These are phyloP conservation scores for Harringtonia aguacate DNA, from an alignment of 2,329 filamentous ascomycete species.

Conservation along the genomic window DNA sequence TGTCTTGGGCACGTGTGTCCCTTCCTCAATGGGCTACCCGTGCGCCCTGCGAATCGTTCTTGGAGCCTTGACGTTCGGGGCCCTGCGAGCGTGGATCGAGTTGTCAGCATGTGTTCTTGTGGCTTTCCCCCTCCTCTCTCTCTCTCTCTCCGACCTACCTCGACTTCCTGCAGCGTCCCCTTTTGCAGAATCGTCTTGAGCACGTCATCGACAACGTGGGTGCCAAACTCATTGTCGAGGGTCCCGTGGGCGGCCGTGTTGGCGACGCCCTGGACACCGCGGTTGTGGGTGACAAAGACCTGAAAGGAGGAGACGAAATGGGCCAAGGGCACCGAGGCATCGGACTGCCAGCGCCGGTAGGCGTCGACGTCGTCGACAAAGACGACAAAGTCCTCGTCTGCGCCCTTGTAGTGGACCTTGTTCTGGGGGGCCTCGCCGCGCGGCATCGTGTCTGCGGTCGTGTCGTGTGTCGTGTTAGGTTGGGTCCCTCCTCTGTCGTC, in stretches of 20 bases:
- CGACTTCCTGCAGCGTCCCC: constrained; percentile 54
- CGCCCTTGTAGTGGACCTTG: constrained; percentile 82
- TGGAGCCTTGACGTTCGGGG: constrained; percentile 38
- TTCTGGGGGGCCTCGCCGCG: constrained; percentile 59
- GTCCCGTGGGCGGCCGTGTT: constrained; percentile 64
- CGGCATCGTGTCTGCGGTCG: constrained; percentile 37
- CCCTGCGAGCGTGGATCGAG: constrained; percentile 36
- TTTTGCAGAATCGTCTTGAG: constrained; percentile 72
- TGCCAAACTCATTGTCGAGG: constrained; percentile 83
- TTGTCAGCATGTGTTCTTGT: neutral
- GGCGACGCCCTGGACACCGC: constrained; percentile 72
- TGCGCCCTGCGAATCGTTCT: constrained; percentile 39
- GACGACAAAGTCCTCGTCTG: constrained; percentile 46
- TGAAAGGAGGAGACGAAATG: constrained; percentile 84
- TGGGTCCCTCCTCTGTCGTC: too few relatives aligned
- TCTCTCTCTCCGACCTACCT: too few relatives aligned
- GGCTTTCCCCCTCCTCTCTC: too few relatives aligned
- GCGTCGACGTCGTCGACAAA: constrained; percentile 49
- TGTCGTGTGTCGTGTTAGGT: too few relatives aligned
- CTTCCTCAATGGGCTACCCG: too few relatives aligned
- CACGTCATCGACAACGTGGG: constrained; percentile 65
- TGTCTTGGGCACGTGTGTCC: too few relatives aligned
- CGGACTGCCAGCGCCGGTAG: constrained; percentile 72
- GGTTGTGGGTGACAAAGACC: constrained; percentile 80
- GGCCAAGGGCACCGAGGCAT: constrained; percentile 67